These are phyloP conservation scores for Cytospora leucostoma DNA, from an alignment of 2,329 filamentous ascomycete species.

Conservation along the genomic window DNA sequence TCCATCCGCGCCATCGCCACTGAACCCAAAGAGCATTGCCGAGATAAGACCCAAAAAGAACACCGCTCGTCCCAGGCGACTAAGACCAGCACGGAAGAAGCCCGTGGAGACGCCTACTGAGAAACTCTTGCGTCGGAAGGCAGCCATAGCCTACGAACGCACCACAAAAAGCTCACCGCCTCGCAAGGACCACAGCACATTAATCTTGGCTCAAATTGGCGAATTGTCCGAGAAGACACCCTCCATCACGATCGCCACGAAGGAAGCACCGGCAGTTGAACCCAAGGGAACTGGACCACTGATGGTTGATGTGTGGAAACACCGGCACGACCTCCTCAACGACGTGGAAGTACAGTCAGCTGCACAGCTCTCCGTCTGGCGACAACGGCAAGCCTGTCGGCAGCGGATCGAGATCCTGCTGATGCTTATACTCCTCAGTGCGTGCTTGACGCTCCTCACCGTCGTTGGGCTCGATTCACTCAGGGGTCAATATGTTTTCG, in stretches of 20 bases:
- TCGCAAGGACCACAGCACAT: not conserved
- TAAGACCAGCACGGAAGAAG: conserved; percentile 20
- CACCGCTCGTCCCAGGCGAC: conserved; percentile 14
- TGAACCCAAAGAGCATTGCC: conserved; percentile 22
- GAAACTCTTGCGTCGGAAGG: conserved; percentile 24
- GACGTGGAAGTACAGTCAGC: conserved; percentile 23
- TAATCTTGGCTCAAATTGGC: not conserved
- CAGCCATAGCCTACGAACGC: conserved; percentile 22
- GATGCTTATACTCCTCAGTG: conserved; percentile 22
- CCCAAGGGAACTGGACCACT: conserved; percentile 9
- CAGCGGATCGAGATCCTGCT: conserved; percentile 23
- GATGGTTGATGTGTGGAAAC: conserved; percentile 15
- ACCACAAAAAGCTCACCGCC: conserved; percentile 3
- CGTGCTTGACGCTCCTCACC: conserved; percentile 23
- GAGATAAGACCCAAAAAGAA: conserved; percentile 17
- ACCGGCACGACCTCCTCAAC: conserved; percentile 11
- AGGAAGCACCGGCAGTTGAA: conserved; percentile 5
- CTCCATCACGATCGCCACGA: conserved; percentile 1
- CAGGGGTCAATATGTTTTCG: conserved; percentile 22
- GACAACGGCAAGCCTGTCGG: conserved; percentile 3
- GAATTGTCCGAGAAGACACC: conserved; percentile 6
- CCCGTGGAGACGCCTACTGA: conserved; percentile 21
- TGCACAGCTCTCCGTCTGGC: conserved; percentile 1
- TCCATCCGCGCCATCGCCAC: conserved; percentile 23
- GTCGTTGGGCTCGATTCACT: conserved; percentile 21